Percentiles rank a stretch among this genome's conserved stretches.
These are phyloP conservation scores for Lolium multiflorum DNA, from an alignment of 176 grass and related monocot genomes.

Conservation along the genomic window DNA sequence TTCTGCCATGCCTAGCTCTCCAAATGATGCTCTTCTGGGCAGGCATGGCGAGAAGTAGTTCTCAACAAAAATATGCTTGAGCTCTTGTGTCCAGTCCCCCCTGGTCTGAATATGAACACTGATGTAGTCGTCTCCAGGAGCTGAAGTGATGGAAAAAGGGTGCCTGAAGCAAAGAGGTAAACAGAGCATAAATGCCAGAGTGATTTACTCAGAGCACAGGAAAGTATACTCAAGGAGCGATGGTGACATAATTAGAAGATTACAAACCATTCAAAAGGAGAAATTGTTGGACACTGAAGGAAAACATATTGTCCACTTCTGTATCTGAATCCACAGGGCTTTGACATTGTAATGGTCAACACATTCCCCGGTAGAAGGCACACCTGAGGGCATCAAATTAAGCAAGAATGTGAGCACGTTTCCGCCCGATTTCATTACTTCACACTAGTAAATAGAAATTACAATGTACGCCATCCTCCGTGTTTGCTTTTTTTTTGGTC, in stretches of 20 bases:
- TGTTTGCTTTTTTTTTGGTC: background rate
- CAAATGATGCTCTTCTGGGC: slow-evolving; percentile 64
- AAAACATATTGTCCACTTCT: slow-evolving; percentile 94
- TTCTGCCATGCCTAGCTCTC: slow-evolving; percentile 50
- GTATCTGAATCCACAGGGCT: slow-evolving; percentile 88
- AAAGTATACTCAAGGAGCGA: background rate
- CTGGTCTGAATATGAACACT: slow-evolving; percentile 87
- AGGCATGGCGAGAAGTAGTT: slow-evolving; percentile 69
- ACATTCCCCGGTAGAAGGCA: slow-evolving; percentile 87
- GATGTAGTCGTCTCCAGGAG: slow-evolving; percentile 82
- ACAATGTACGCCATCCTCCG: background rate
- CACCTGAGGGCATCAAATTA: slow-evolving; percentile 54
- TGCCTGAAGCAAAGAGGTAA: slow-evolving; percentile 54
- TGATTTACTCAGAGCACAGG: background rate
- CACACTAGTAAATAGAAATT: background rate
- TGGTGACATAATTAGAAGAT: background rate
- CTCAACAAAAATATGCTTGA: slow-evolving; percentile 75
- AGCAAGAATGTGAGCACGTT: slow-evolving; percentile 10
- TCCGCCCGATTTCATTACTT: background rate
- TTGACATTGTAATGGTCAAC: slow-evolving; percentile 90
- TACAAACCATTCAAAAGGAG: slow-evolving; percentile 86
- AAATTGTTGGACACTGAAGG: slow-evolving; percentile 86
- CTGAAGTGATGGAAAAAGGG: slow-evolving; percentile 88
- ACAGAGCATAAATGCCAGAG: background rate
- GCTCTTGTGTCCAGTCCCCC: slow-evolving; percentile 91